Evolutionary conservation across 192 early-diverging fungal genomes (phyloP).

Genomic region (Backusella psychrophila): DNA sequence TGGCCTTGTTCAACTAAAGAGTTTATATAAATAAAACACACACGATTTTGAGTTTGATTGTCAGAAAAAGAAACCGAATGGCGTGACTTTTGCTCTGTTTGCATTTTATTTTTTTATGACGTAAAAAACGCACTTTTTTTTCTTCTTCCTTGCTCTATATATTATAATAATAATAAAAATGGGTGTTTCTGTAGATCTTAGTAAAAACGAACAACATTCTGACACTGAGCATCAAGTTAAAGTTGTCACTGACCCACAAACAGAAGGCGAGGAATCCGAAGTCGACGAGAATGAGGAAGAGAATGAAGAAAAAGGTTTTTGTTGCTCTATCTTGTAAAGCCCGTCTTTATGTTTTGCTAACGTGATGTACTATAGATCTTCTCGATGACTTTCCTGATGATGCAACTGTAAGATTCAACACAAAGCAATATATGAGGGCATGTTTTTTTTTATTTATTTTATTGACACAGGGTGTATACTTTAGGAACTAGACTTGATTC

Average conservation of each 20-base stretch:
- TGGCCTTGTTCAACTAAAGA: slow-evolving; percentile 19
- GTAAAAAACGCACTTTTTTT: background rate
- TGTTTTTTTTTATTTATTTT: background rate
- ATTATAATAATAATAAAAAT: background rate
- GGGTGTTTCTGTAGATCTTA: background rate
- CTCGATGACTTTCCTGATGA: slow-evolving; percentile 53
- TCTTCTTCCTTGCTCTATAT: background rate
- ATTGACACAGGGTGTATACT: background rate
- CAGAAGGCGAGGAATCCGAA: slow-evolving; percentile 6
- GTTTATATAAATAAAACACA: background rate
- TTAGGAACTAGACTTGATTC: slow-evolving; percentile 69
- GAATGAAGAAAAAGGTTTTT: slow-evolving; percentile 7
- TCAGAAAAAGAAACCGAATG: background rate
- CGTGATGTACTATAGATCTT: background rate
- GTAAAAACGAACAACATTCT: background rate
- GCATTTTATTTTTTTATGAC: background rate
- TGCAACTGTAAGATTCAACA: slow-evolving; percentile 31
- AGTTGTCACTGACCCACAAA: background rate
- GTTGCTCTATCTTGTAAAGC: background rate
- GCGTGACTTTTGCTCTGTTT: background rate
- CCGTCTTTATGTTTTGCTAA: background rate
- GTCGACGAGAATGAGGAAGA: slow-evolving; percentile 8
- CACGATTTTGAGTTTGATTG: background rate
- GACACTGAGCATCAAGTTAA: background rate
- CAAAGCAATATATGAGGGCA: background rate